Percentiles rank a stretch among this genome's conserved stretches.
Evolutionary conservation across 2,329 filamentous ascomycete species (phyloP).

Genomic region (Apiospora aurea): DNA sequence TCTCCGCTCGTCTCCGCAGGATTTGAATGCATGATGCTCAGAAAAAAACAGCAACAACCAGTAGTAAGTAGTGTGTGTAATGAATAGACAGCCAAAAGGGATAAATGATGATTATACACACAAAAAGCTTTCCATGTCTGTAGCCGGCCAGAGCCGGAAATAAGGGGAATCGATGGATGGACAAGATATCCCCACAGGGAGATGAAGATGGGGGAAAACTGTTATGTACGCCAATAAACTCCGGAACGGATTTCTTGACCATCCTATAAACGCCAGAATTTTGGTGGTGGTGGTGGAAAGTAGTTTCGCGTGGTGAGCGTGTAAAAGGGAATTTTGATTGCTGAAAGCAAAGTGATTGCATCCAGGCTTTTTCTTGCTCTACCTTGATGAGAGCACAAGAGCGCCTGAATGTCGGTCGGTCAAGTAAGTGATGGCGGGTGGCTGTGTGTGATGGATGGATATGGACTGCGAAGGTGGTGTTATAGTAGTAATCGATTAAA

Average conservation of each 20-base stretch:
- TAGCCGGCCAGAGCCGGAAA: constrained; percentile 1
- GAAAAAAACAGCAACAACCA: not conserved
- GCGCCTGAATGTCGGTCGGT: constrained; percentile 3
- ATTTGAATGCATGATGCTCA: constrained; percentile 6
- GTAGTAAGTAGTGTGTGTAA: not conserved
- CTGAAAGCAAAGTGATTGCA: constrained; percentile 13
- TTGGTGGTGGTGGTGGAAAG: constrained; percentile 4
- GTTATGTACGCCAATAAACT: constrained; percentile 18
- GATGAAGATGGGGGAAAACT: constrained; percentile 18
- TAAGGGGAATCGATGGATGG: not conserved
- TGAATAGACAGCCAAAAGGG: constrained; percentile 13
- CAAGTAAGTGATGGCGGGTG: not conserved
- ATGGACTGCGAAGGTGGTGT: not conserved
- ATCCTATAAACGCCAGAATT: constrained; percentile 20
- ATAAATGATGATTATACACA: constrained; percentile 11
- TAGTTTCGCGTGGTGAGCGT: not conserved
- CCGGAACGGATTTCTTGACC: not conserved
- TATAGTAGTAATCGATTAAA: constrained; percentile 12
- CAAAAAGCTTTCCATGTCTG: not conserved
- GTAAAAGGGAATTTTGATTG: constrained; percentile 3
- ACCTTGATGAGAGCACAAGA: not conserved
- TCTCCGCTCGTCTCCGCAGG: not conserved
- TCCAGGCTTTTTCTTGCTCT: not conserved
- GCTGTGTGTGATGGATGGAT: not conserved
- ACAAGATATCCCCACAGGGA: constrained; percentile 1